Evolutionary conservation across 2,329 filamentous ascomycete genomes (phyloP).

Genomic region (Aquanectria penicillioides): DNA sequence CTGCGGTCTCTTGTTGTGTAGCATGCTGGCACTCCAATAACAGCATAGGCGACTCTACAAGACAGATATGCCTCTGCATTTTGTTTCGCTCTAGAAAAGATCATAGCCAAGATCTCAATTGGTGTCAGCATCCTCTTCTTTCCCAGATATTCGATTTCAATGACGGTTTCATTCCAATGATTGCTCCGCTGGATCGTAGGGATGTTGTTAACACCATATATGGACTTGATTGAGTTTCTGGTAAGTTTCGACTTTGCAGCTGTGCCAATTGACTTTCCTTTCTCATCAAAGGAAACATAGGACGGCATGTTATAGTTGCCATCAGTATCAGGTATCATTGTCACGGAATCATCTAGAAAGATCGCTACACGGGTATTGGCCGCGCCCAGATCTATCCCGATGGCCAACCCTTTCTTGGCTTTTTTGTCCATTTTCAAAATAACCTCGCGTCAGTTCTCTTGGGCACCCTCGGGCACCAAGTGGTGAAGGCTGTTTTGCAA

Average conservation of each 20-base stretch:
- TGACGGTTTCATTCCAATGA: not conserved
- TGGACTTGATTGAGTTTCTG: not conserved
- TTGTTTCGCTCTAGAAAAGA: not conserved
- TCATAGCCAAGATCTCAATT: not conserved
- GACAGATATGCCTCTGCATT: not conserved
- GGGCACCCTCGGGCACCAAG: no score
- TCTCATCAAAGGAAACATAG: not conserved
- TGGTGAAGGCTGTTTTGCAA: no score
- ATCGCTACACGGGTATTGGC: slow-evolving; percentile 7
- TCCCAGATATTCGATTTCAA: not conserved
- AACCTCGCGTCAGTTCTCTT: no score
- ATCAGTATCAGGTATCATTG: slow-evolving; percentile 14
- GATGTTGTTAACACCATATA: not conserved
- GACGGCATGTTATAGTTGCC: not conserved
- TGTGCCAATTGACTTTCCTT: not conserved
- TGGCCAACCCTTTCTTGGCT: not conserved
- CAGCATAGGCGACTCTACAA: not conserved
- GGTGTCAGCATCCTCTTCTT: not conserved
- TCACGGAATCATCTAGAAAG: slow-evolving; percentile 1
- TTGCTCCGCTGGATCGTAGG: not conserved
- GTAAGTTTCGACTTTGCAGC: not conserved
- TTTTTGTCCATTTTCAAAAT: not conserved
- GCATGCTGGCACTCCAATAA: not conserved
- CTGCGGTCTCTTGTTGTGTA: not conserved
- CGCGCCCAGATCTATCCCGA: slow-evolving; percentile 12